Conservation (phyloP, 2,329 filamentous ascomycete species). For the Raffaelea arxii region DNA sequence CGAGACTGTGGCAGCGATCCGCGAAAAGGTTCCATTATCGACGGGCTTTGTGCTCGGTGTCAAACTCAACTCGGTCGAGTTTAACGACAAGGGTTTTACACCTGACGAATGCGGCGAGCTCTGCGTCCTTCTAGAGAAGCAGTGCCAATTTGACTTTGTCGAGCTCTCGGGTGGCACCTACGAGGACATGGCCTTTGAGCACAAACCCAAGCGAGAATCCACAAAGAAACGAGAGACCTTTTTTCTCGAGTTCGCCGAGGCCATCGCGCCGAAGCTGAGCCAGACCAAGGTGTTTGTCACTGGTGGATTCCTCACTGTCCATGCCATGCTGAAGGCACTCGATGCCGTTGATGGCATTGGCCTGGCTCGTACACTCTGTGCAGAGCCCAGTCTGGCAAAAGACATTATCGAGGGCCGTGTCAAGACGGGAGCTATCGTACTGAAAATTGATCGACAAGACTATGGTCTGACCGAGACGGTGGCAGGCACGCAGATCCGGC, state of each 20-base stretch:
- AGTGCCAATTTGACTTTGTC: conserved; percentile 44
- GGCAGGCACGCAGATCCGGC: no score
- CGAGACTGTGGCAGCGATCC: conserved; percentile 28
- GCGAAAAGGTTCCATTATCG: conserved; percentile 16
- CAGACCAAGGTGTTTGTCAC: conserved; percentile 50
- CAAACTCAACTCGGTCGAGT: conserved; percentile 49
- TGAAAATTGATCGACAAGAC: no score
- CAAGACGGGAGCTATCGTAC: no score
- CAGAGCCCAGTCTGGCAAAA: no score
- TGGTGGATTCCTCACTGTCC: conserved; percentile 44
- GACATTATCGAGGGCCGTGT: no score
- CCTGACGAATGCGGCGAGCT: conserved; percentile 38
- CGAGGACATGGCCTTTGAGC: conserved; percentile 42
- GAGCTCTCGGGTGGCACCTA: conserved; percentile 54
- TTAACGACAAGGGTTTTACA: conserved; percentile 41
- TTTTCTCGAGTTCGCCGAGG: conserved; percentile 51
- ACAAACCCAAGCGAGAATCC: conserved; percentile 43
- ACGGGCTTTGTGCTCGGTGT: conserved; percentile 42
- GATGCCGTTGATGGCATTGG: no score
- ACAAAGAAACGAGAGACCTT: conserved; percentile 49
- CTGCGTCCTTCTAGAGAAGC: conserved; percentile 34
- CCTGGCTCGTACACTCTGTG: no score
- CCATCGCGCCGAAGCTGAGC: conserved; percentile 29
- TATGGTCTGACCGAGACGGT: no score
- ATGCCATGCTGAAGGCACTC: conserved; percentile 51